These are phyloP conservation scores for Corymbia citriodora DNA, from an alignment of 441 rosid genomes.

Conservation along the genomic window DNA sequence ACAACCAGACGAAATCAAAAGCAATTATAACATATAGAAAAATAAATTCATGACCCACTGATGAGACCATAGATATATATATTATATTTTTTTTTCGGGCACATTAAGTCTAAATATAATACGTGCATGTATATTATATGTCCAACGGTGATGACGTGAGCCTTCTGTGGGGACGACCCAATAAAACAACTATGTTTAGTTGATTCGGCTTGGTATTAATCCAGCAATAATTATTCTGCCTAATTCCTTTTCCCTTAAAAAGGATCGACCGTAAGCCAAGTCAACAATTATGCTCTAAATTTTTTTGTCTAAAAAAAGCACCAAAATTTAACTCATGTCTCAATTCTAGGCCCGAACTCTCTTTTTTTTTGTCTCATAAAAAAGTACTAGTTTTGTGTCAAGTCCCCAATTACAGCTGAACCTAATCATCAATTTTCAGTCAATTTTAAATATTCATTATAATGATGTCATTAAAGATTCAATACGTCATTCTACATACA, in stretches of 20 bases:
- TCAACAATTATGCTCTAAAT: not conserved
- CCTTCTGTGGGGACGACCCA: not conserved
- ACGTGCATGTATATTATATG: not conserved
- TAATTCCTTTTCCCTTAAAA: not conserved
- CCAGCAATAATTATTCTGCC: not conserved
- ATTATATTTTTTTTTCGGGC: too few relatives aligned
- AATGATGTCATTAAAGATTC: not conserved
- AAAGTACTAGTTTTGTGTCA: accelerated
- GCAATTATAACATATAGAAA: not conserved
- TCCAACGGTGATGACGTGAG: not conserved
- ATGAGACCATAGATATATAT: not conserved
- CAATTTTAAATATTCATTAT: accelerated
- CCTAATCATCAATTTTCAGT: accelerated
- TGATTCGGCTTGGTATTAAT: not conserved
- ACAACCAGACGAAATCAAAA: not conserved
- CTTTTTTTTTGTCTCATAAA: accelerated
- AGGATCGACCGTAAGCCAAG: not conserved
- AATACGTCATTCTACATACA: not conserved
- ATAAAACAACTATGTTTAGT: not conserved
- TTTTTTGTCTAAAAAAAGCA: not conserved
- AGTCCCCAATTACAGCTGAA: accelerated
- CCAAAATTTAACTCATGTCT: accelerated
- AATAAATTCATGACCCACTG: not conserved
- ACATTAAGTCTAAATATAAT: not conserved
- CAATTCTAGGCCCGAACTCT: accelerated